phyloP scores from a whole-genome alignment of 139 green algal species.

The Deuterostichococcus epilithicus region DNA sequence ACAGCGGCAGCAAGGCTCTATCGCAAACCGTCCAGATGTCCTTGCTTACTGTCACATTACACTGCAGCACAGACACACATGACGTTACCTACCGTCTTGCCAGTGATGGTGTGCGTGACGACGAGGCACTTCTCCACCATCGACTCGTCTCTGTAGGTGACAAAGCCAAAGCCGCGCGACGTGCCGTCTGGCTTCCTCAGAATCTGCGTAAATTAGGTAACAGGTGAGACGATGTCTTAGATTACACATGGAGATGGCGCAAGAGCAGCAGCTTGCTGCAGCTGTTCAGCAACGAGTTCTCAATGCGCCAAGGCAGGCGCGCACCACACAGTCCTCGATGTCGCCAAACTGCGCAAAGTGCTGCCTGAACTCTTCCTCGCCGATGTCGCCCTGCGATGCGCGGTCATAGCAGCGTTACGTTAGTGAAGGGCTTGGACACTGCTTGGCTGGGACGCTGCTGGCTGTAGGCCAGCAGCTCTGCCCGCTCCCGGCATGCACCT shows the following conservation, averaged over 20 bases:
- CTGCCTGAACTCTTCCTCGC: constrained; percentile 60
- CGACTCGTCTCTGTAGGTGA: constrained; percentile 76
- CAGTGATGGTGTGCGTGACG: constrained; percentile 36
- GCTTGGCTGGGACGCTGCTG: not conserved
- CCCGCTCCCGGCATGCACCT: not conserved
- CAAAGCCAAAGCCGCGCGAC: constrained; percentile 79
- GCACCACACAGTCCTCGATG: constrained; percentile 53
- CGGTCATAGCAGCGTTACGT: not conserved
- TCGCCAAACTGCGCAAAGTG: constrained; percentile 70
- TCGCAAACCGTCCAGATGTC: too few species aligned
- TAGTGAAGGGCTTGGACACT: too few species aligned
- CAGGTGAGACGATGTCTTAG: not conserved
- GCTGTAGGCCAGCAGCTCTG: not conserved
- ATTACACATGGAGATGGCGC: not conserved
- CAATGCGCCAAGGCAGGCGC: not conserved
- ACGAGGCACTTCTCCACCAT: constrained; percentile 72
- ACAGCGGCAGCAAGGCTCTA: too few species aligned
- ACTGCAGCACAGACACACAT: too few species aligned
- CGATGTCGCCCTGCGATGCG: constrained; percentile 54
- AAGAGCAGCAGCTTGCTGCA: not conserved
- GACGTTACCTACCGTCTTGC: constrained; percentile 21
- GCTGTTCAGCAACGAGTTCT: not conserved
- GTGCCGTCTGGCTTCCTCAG: constrained; percentile 63
- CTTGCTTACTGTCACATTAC: too few species aligned
- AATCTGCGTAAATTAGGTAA: constrained; percentile 33